A percentile compares a stretch with the other conserved stretches of the same genome.
phyloP scores from a whole-genome alignment of 1,139 yeast species.

The Sugiyamaella pinicola region DNA sequence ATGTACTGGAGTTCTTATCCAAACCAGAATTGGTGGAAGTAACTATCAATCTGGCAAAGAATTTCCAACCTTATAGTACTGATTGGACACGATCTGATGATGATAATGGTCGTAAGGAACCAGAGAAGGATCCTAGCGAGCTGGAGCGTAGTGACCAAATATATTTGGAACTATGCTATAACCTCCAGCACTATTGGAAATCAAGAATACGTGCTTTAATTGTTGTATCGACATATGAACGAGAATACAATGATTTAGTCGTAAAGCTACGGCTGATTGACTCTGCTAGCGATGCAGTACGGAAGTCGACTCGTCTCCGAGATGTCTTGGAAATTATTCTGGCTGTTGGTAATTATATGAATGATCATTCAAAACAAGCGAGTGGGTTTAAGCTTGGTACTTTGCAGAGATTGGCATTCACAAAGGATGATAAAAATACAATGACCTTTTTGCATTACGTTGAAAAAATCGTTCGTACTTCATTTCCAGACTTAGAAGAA shows the following conservation, averaged over 20 bases:
- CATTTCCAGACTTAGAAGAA: conserved; percentile 74
- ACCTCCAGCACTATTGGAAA: conserved; percentile 81
- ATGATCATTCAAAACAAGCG: conserved; percentile 77
- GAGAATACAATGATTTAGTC: conserved; percentile 71
- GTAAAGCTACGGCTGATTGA: conserved; percentile 67
- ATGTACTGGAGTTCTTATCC: conserved; percentile 79
- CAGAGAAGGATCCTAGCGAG: conserved; percentile 61
- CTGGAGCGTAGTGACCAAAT: conserved; percentile 82
- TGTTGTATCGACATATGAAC: conserved; percentile 65
- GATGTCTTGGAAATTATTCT: conserved; percentile 73
- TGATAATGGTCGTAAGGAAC: conserved; percentile 40
- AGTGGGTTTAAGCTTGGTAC: conserved; percentile 83
- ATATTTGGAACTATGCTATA: conserved; percentile 74
- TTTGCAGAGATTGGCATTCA: conserved; percentile 76
- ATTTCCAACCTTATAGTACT: conserved; percentile 70
- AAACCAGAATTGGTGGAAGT: conserved; percentile 72
- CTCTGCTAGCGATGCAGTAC: conserved; percentile 63
- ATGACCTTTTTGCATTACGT: conserved; percentile 85
- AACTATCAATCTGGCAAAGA: conserved; percentile 64
- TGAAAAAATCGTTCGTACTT: conserved; percentile 73
- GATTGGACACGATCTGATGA: conserved; percentile 47
- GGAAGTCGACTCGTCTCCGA: conserved; percentile 63
- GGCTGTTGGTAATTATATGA: conserved; percentile 92
- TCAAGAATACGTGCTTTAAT: conserved; percentile 79
- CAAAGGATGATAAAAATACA: conserved; percentile 80